Percentiles rank a stretch among this genome's conserved stretches.
These are phyloP conservation scores for Cryptococcus hybrid DNA, from an alignment of 1,284 basidiomycete species.

Conservation along the genomic window DNA sequence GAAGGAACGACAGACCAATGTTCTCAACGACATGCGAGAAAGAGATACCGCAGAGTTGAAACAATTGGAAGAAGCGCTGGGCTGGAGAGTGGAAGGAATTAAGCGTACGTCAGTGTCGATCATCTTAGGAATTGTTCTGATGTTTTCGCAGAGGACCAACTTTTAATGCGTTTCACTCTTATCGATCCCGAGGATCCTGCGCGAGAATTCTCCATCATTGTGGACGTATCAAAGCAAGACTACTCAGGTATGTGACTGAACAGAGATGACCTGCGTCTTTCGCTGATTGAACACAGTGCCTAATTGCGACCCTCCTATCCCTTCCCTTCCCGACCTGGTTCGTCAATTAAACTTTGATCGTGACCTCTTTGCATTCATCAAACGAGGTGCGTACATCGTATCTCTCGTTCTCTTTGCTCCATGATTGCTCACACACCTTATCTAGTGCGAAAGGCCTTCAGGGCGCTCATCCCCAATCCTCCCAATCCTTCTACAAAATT, in stretches of 20 bases:
- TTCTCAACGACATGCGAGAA: conserved; percentile 61
- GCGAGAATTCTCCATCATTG: conserved; percentile 68
- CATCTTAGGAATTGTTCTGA: neutral
- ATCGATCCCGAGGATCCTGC: conserved; percentile 61
- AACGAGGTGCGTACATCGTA: conserved; percentile 31
- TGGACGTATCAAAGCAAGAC: conserved; percentile 63
- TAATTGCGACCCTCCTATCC: conserved; percentile 41
- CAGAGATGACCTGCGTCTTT: neutral
- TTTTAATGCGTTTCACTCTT: conserved; percentile 69
- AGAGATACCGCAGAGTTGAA: conserved; percentile 59
- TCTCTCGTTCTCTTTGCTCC: neutral
- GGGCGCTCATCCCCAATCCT: conserved; percentile 23
- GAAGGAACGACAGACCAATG: conserved; percentile 64
- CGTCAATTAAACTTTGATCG: conserved; percentile 41
- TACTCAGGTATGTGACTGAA: conserved; percentile 61
- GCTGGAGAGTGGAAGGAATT: conserved; percentile 70
- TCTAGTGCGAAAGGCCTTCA: conserved; percentile 35
- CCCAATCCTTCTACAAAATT: conserved; percentile 22
- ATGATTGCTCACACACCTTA: neutral
- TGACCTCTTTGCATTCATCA: conserved; percentile 45
- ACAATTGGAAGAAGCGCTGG: conserved; percentile 60
- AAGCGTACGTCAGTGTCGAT: conserved; percentile 52
- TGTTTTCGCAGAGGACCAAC: conserved; percentile 55
- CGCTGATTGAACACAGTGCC: conserved; percentile 29
- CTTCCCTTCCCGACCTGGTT: conserved; percentile 35